phyloP scores from a whole-genome alignment of 352 stramenopile species.

The Pythium chondricola region DNA sequence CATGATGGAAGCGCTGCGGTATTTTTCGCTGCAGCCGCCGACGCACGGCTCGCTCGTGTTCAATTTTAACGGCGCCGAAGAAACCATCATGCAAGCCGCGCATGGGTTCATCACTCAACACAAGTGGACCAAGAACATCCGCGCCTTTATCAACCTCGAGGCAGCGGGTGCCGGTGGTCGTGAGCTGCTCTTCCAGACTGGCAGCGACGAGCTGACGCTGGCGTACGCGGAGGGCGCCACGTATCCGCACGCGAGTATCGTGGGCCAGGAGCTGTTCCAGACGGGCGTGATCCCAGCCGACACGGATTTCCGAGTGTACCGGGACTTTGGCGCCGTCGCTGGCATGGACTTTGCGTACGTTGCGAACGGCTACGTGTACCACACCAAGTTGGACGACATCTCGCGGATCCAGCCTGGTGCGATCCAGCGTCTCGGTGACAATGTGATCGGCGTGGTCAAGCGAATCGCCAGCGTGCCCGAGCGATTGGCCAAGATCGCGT shows the following conservation, averaged over 20 bases:
- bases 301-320: constrained; percentile 72
- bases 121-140: constrained; percentile 58
- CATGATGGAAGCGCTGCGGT: constrained; percentile 65
- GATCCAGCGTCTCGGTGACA: constrained; percentile 67
- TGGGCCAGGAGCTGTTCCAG: constrained; percentile 75
- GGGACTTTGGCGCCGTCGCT: constrained; percentile 63
- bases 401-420: constrained; percentile 61
- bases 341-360: constrained; percentile 84
- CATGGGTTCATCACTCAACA: constrained; percentile 82
- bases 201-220: constrained; percentile 64
- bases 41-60: constrained; percentile 54
- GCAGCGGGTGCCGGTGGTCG: constrained; percentile 59
- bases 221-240: constrained; percentile 64
- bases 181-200: constrained; percentile 74
- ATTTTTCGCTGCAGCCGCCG: constrained; percentile 35
- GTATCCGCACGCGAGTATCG: constrained; percentile 73
- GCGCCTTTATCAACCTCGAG: constrained; percentile 78
- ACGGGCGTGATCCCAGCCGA: constrained; percentile 63
- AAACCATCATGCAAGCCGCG: constrained; percentile 73
- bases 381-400: constrained; percentile 63
- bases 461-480: constrained; percentile 35
- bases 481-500: constrained; percentile 44
- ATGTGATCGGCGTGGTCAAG: constrained; percentile 53
- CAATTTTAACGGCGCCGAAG: constrained; percentile 78
- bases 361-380: constrained; percentile 77